Conservation (phyloP, 805 yeast genomes). For the Nakazawaea anatomiae region DNA sequence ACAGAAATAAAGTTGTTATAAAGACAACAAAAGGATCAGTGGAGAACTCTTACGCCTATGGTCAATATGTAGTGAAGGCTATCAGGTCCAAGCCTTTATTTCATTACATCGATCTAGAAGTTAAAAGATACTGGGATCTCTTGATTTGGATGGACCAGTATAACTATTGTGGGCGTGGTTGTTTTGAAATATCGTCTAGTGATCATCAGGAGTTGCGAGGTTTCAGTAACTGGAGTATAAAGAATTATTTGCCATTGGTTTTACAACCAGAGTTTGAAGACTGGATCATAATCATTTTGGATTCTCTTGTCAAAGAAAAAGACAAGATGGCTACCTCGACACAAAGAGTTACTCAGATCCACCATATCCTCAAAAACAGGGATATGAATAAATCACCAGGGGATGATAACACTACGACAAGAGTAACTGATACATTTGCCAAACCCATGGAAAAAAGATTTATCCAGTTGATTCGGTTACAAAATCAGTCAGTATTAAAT, state of each 20-base stretch:
- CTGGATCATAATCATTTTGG: conserved; percentile 77
- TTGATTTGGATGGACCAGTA: conserved; percentile 91
- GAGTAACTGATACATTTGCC: conserved; percentile 39
- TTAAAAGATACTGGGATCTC: conserved; percentile 85
- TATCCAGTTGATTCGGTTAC: conserved; percentile 57
- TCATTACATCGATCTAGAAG: conserved; percentile 69
- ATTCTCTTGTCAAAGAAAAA: conserved; percentile 56
- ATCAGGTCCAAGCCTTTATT: conserved; percentile 78
- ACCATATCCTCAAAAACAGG: conserved; percentile 43
- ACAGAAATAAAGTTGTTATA: conserved; percentile 65
- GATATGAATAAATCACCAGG: conserved; percentile 18
- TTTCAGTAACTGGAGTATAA: conserved; percentile 72
- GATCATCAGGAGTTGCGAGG: conserved; percentile 42
- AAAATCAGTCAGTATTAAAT: conserved; percentile 66
- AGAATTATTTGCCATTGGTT: conserved; percentile 64
- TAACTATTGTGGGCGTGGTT: conserved; percentile 74
- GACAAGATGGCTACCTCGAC: conserved; percentile 24
- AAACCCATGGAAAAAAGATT: conserved; percentile 63
- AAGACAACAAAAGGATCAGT: conserved; percentile 73
- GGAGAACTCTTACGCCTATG: conserved; percentile 85
- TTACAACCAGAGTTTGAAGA: conserved; percentile 81
- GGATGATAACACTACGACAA: conserved; percentile 12
- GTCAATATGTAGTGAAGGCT: conserved; percentile 75
- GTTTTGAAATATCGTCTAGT: conserved; percentile 37
- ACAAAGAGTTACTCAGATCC: conserved; percentile 66